Evolutionary conservation across 306 rosid species (phyloP).

Genomic region (Chamaecrista fasciculata): DNA sequence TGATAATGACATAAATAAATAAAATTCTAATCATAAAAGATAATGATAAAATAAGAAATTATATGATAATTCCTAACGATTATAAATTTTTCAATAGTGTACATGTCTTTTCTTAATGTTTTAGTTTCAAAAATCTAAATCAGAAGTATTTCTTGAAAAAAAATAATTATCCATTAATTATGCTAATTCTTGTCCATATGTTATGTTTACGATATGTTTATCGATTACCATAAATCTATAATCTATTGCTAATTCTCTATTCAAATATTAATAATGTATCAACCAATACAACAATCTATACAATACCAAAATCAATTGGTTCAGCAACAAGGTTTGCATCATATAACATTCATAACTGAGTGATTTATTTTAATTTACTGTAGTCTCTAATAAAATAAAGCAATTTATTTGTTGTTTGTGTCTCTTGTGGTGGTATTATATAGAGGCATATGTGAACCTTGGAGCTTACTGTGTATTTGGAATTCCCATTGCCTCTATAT

Average conservation of each 20-base stretch:
- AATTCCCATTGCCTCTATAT: slow-evolving; percentile 53
- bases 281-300: slow-evolving; percentile 43
- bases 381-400: not conserved
- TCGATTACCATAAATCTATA: no score
- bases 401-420: not conserved
- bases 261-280: slow-evolving; percentile 40
- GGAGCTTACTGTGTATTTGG: slow-evolving; percentile 72
- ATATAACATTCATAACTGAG: not conserved
- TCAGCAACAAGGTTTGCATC: slow-evolving; percentile 67
- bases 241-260: not conserved
- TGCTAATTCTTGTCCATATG: no score
- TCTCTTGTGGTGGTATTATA: not conserved
- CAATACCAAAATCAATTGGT: slow-evolving; percentile 71
- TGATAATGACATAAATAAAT: no score
- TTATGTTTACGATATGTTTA: no score
- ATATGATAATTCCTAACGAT: no score
- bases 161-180: slow-evolving; percentile 11
- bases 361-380: not conserved
- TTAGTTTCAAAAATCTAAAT: not conserved
- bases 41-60: no score
- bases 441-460: slow-evolving; percentile 37
- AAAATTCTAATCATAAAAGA: no score
- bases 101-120: slow-evolving; percentile 4
- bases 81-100: no score
- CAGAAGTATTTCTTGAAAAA: not conserved